Percentiles rank a stretch among this genome's conserved stretches.
These are phyloP conservation scores for Garcileccinum viscosum DNA, from an alignment of 1,284 basidiomycete genomes.

Conservation along the genomic window DNA sequence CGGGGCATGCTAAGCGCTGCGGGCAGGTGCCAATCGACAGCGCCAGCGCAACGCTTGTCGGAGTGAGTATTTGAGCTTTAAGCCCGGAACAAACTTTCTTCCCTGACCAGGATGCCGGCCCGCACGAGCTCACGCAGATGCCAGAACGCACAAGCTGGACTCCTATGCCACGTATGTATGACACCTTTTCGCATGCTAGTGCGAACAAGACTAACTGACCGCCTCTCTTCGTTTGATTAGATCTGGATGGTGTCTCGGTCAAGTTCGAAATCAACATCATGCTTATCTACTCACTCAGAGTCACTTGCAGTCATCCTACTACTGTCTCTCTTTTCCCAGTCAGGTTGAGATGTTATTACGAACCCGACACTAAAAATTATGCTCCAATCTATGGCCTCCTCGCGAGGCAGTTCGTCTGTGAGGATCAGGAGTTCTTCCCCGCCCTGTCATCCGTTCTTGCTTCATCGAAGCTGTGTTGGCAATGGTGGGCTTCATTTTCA, in stretches of 20 bases:
- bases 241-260: too few relatives aligned
- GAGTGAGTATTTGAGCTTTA: not conserved
- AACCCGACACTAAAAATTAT: slow-evolving; percentile 10
- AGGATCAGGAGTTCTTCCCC: slow-evolving; percentile 3
- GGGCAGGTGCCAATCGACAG: not conserved
- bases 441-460: slow-evolving; percentile 20
- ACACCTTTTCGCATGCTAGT: too few relatives aligned
- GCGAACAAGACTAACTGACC: too few relatives aligned
- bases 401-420: slow-evolving; percentile 19
- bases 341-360: slow-evolving; percentile 25
- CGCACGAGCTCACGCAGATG: too few relatives aligned
- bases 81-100: not conserved
- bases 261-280: too few relatives aligned
- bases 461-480: slow-evolving; percentile 17
- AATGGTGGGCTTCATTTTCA: slow-evolving; percentile 26
- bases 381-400: slow-evolving; percentile 25
- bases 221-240: too few relatives aligned
- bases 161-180: too few relatives aligned
- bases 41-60: not conserved
- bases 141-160: too few relatives aligned
- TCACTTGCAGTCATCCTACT: slow-evolving; percentile 20
- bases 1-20: not conserved
- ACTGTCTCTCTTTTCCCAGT: slow-evolving; percentile 23
- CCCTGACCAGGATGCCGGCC: too few relatives aligned
- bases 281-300: too few relatives aligned